A percentile compares a stretch with the other conserved stretches of the same genome.
Conservation (phyloP, 805 yeast genomes). For the Barnettozyma siamensis region DNA sequence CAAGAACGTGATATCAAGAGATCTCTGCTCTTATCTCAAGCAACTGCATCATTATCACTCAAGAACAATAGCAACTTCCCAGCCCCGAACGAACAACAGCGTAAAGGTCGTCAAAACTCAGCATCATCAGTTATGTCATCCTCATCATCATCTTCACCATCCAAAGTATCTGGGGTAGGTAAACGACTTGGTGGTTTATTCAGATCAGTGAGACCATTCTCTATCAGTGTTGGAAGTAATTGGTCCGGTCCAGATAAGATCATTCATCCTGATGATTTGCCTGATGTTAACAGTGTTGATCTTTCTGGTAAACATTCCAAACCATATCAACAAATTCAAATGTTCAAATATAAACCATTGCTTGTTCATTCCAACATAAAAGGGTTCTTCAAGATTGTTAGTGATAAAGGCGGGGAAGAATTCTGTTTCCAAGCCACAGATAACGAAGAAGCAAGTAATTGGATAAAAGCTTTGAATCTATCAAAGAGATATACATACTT, state of each 20-base stretch:
- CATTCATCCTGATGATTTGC: conserved; percentile 51
- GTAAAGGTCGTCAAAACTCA: conserved; percentile 17
- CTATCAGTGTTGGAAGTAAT: conserved; percentile 40
- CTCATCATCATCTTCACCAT: conserved; percentile 13
- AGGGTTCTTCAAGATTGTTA: conserved; percentile 38
- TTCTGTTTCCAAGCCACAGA: conserved; percentile 60
- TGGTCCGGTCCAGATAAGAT: conserved; percentile 39
- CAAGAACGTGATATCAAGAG: conserved; percentile 34
- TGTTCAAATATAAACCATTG: conserved; percentile 34
- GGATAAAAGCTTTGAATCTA: conserved; percentile 49
- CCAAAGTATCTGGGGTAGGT: conserved; percentile 26
- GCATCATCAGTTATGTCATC: conserved; percentile 7
- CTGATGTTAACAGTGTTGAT: conserved; percentile 42
- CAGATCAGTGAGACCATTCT: conserved; percentile 54
- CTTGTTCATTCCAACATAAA: conserved; percentile 33
- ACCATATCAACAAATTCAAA: conserved; percentile 43
- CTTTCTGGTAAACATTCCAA: conserved; percentile 35
- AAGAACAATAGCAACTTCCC: conserved; percentile 12
- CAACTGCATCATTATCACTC: conserved; percentile 17
- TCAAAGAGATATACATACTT: conserved; percentile 38
- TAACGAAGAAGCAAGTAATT: conserved; percentile 60
- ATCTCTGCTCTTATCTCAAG: conserved; percentile 26
- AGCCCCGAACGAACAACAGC: conserved; percentile 14
- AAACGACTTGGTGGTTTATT: conserved; percentile 54
- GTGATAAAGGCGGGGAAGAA: conserved; percentile 43